A percentile compares a stretch with the other conserved stretches of the same genome.
Evolutionary conservation across 208 protist genomes (phyloP).

Genomic region (Wallacemonas sp.): DNA sequence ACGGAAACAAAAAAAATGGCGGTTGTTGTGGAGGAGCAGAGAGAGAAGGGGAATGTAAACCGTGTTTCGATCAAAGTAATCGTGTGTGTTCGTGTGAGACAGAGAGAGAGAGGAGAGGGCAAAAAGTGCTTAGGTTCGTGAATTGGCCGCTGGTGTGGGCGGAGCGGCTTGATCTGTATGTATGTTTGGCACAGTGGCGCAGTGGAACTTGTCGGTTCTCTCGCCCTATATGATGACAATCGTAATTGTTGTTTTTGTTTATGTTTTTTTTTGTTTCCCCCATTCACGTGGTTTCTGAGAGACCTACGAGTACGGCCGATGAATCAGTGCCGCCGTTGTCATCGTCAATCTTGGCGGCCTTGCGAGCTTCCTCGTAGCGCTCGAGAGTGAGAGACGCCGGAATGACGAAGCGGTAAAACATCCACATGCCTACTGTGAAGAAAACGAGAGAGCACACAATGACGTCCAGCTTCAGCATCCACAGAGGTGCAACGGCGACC

Average conservation of each 20-base stretch:
- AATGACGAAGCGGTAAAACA: conserved; percentile 14
- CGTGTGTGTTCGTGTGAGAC: too few relatives aligned
- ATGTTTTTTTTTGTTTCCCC: neutral
- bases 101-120: too few relatives aligned
- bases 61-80: too few relatives aligned
- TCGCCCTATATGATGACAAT: too few relatives aligned
- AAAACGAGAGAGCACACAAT: conserved; percentile 6
- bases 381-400: neutral
- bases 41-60: too few relatives aligned
- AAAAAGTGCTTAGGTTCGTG: too few relatives aligned
- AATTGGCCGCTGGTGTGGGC: too few relatives aligned
- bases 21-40: too few relatives aligned
- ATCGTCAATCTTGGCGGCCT: neutral
- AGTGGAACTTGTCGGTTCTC: too few relatives aligned
- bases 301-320: neutral
- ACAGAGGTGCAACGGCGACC: neutral
- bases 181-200: too few relatives aligned
- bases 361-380: neutral
- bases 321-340: neutral
- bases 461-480: conserved; percentile 14
- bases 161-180: too few relatives aligned
- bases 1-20: too few relatives aligned
- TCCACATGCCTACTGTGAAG: neutral
- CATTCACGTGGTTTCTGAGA: neutral
- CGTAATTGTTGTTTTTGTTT: neutral